Evolutionary conservation across 164 flowering plant genomes (phyloP).

Genomic region (Magnolia kwangsiensis): DNA sequence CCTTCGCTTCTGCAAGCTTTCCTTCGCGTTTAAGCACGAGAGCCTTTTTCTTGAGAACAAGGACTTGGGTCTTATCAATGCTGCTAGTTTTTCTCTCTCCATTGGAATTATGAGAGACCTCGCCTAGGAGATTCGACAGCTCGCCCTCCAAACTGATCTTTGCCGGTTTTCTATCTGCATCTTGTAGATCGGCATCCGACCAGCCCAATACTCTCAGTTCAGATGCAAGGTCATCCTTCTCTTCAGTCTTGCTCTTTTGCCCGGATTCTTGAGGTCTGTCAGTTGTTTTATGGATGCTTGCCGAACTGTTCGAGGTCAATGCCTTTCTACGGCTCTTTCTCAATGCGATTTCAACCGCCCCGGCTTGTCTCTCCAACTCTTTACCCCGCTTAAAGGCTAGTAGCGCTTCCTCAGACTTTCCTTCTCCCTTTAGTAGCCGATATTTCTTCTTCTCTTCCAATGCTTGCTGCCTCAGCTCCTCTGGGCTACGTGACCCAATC

Average conservation of each 20-base stretch:
- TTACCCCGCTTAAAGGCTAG: constrained; percentile 87
- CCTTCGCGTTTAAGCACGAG: constrained; percentile 85
- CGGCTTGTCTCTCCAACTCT: constrained; percentile 95
- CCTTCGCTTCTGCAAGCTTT: constrained; percentile 90
- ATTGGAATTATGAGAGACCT: constrained; percentile 32
- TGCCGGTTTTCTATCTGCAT: constrained; percentile 47
- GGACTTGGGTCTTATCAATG: constrained; percentile 56
- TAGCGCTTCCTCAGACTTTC: constrained; percentile 81
- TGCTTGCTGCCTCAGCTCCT: constrained; percentile 78
- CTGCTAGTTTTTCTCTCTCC: constrained; percentile 23
- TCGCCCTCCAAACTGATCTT: constrained; percentile 74
- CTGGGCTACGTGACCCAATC: constrained; percentile 49
- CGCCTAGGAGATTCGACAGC: constrained; percentile 62
- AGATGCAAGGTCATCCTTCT: constrained; percentile 62
- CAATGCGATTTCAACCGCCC: constrained; percentile 56
- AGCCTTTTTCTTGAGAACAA: constrained; percentile 72
- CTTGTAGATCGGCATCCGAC: constrained; percentile 73
- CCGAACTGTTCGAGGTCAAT: constrained; percentile 23
- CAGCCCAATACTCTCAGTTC: constrained; percentile 90
- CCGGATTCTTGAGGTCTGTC: constrained; percentile 31
- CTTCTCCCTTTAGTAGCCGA: constrained; percentile 72
- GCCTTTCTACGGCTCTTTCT: constrained; percentile 61
- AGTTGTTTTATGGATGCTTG: constrained; percentile 26
- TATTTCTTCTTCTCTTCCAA: constrained; percentile 76
- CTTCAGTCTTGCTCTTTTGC: constrained; percentile 29